phyloP scores from a whole-genome alignment of 2,329 filamentous ascomycete species.

The Sarocladiaceae sp. region DNA sequence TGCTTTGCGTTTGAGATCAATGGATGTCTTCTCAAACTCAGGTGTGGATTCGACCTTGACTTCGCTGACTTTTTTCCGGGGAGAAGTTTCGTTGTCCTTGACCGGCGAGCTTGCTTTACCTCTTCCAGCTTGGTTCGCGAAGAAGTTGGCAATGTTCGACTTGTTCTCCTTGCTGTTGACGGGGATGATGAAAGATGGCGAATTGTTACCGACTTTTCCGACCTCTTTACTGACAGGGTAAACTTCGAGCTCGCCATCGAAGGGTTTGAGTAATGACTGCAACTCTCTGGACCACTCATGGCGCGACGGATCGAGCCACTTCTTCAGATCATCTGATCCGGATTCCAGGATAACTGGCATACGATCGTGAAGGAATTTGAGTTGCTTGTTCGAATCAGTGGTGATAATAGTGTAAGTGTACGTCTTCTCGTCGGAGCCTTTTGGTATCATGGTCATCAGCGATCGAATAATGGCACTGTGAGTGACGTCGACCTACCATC shows the following conservation, averaged over 20 bases:
- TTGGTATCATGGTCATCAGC: background rate
- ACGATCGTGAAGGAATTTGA: slow-evolving; percentile 84
- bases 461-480: too few species aligned
- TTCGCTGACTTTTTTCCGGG: background rate
- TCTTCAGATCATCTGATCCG: slow-evolving; percentile 62
- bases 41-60: background rate
- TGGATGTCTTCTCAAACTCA: background rate
- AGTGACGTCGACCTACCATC: slow-evolving; percentile 49
- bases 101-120: background rate
- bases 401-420: slow-evolving; percentile 96
- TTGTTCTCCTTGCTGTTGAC: slow-evolving; percentile 85
- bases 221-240: slow-evolving; percentile 87
- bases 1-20: slow-evolving; percentile 21
- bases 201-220: slow-evolving; percentile 91
- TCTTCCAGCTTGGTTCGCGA: slow-evolving; percentile 45
- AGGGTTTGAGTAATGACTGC: slow-evolving; percentile 76
- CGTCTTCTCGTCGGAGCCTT: slow-evolving; percentile 51
- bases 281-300: slow-evolving; percentile 74
- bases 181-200: slow-evolving; percentile 76
- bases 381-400: slow-evolving; percentile 75
- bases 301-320: slow-evolving; percentile 73
- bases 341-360: slow-evolving; percentile 93
- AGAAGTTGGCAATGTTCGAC: slow-evolving; percentile 91
- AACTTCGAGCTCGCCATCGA: slow-evolving; percentile 71
- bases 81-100: too few species aligned